Evolutionary conservation across 2,329 filamentous ascomycete species (phyloP).

Genomic region (Rhinocladiella similis): DNA sequence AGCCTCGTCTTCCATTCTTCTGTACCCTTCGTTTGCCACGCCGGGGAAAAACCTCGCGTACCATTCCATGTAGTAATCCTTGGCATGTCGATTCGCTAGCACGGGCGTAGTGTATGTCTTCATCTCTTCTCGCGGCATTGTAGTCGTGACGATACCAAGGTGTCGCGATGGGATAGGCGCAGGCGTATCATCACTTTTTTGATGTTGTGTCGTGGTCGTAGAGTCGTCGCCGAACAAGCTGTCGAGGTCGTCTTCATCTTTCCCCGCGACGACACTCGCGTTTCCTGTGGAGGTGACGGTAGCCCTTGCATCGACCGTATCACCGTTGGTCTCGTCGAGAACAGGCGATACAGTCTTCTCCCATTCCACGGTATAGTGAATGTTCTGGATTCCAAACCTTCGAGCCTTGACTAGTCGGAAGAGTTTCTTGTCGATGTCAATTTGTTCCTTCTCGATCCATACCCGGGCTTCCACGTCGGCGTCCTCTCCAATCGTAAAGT

Average conservation of each 20-base stretch:
- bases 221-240: slow-evolving; percentile 12
- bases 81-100: slow-evolving; percentile 27
- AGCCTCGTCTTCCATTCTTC: slow-evolving; percentile 19
- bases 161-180: no score
- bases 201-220: background rate
- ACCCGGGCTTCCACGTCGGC: slow-evolving; percentile 10
- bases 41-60: slow-evolving; percentile 21
- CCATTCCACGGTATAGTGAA: slow-evolving; percentile 24
- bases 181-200: no score
- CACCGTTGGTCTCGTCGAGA: background rate
- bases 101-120: slow-evolving; percentile 18
- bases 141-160: background rate
- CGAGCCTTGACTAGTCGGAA: slow-evolving; percentile 15
- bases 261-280: background rate
- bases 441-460: slow-evolving; percentile 22
- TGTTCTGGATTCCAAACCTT: slow-evolving; percentile 2
- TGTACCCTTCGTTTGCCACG: slow-evolving; percentile 21
- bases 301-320: background rate
- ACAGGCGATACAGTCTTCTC: slow-evolving; percentile 17
- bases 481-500: slow-evolving; percentile 19
- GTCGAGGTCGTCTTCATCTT: slow-evolving; percentile 4
- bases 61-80: slow-evolving; percentile 25
- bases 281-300: background rate
- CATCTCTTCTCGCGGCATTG: slow-evolving; percentile 13
- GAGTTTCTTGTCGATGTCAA: slow-evolving; percentile 14